Base-by-base conservation (phyloP, 2,329 filamentous ascomycete species). In the Diplocarpon rosae region DNA sequence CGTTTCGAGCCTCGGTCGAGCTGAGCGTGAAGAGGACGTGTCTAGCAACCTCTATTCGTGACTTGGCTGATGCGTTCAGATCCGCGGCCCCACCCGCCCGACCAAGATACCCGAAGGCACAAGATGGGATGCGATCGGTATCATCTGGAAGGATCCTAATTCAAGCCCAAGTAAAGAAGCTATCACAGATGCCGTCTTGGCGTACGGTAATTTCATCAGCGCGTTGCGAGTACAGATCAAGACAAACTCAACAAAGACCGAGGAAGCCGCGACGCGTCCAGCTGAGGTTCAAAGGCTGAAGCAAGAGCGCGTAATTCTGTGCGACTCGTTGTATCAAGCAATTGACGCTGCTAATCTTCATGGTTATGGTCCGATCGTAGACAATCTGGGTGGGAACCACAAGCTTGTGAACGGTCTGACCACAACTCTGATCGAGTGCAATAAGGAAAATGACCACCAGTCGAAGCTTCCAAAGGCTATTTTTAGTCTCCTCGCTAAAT, bases 401-500 rank as follows among this genome's bases (percentile, higher is more conserved):
- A 78, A 75, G 53, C 62, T 79, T 42, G 68, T 78, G 30, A 67
- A 70, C 37, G 71, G 69, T 37, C 62, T 80, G 38, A 69, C 73
- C 39, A 72, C 72, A 46, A 66, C 68, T 10, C 62, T 80, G 44
- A 73, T 74, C 37, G 67, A 71, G 43, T 76, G 71, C 48, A 72
- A 72, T 50, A 71, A 73, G 49, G 62, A 65, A 2, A 63, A 66
- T 39, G 72, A 78, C 53, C 75, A 70, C 54, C 68, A 67, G 24
- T 70, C 72, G 6, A 68, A 70, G 49, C 60, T 76, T 12, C 68
- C 73, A n/a, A 73, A 74, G 51, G 69, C 71, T 14, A 62, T 75
- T n/a, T 65, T 80, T 14, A 66, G 73, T 41, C 68, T 85, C 28
- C 71, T 86, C 60, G 72, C 77, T 5, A 77, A 73, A 40, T 59